Percentiles rank a stretch among this genome's conserved stretches.
phyloP scores from a whole-genome alignment of 768 basidiomycete species.

The Tephrocybe rancida region DNA sequence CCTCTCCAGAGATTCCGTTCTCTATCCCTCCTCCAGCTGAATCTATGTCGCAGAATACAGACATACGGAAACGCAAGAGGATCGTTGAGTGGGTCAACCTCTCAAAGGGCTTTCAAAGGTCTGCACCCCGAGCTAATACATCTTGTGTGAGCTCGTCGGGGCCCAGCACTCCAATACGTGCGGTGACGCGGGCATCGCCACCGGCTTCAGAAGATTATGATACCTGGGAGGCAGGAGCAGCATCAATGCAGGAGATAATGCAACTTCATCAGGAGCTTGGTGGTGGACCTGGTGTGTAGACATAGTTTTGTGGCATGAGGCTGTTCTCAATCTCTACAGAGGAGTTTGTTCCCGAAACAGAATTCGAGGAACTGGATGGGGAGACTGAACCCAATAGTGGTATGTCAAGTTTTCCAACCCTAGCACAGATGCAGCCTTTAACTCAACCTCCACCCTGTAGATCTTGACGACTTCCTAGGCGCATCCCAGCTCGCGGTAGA shows the following conservation, averaged over 20 bases:
- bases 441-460: neutral
- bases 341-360: conserved; percentile 7
- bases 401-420: neutral
- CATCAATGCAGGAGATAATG: conserved; percentile 23
- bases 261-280: conserved; percentile 16
- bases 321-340: conserved; percentile 11
- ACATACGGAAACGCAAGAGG: conserved; percentile 15
- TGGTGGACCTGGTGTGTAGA: conserved; percentile 13
- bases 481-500: neutral
- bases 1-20: neutral
- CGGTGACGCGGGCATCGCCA: neutral
- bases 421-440: neutral
- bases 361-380: neutral
- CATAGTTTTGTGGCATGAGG: neutral
- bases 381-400: conserved; percentile 6
- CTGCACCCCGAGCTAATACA: neutral
- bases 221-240: conserved; percentile 29
- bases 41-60: conserved; percentile 9
- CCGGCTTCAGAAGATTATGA: conserved; percentile 16
- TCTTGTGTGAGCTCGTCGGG: neutral
- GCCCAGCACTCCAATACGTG: neutral
- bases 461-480: conserved; percentile 4
- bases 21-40: neutral
- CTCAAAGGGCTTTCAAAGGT: neutral
- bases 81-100: conserved; percentile 15